Evolutionary conservation across 768 basidiomycete species (phyloP), one percentile per base, ranked within the genome.

Genomic region (Rhizopogon roseolus): DNA sequence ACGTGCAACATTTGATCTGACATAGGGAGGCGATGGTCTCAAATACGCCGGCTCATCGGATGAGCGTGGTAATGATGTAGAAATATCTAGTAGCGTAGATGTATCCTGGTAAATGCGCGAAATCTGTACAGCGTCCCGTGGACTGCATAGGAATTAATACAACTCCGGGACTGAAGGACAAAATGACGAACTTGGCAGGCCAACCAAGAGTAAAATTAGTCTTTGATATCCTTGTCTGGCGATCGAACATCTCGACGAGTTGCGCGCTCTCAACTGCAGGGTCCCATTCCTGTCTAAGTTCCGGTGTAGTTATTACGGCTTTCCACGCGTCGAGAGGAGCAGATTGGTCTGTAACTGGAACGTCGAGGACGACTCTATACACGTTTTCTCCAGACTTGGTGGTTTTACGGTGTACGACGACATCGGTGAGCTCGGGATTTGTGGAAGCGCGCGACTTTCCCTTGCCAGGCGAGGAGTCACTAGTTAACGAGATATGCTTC

Each of bases 151-250:
- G 13, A 53, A 58, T 60, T 34, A 60, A 55, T 46, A 49, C 25
- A 34, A 53, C 32, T 25, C 54, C 14, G 37, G 5, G 17, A 57
- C 19, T 56, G 5, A 41, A 34, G 22, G 39, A 4, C 46, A 50
- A 38, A 42, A 40, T n/a, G 16, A 79, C 92, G 63, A 65, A 96
- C 94, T 88, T 94, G 53, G 93, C 94, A 53, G 96, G 96, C 96
- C 96, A 99, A 1, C 96, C 96, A 9, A 99, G 71, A 6, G 86
- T 85, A 66, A 92, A 98, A 58, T 93, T 90, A 0, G 93, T 97
- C 73, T 90, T 93, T 19, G 81, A 80, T 63, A 99, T 88, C 55
- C 93, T 76, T 7, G 93, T 96, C 57, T 81, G 80, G 39, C 83
- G 82, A 69, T 97, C 95, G 53, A 96, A 81, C 71, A 91, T 77